Percentiles rank a stretch among this genome's conserved stretches.
These are phyloP conservation scores for Pyrenochaeta sp. DNA, from an alignment of 2,329 filamentous ascomycete species.

Conservation along the genomic window DNA sequence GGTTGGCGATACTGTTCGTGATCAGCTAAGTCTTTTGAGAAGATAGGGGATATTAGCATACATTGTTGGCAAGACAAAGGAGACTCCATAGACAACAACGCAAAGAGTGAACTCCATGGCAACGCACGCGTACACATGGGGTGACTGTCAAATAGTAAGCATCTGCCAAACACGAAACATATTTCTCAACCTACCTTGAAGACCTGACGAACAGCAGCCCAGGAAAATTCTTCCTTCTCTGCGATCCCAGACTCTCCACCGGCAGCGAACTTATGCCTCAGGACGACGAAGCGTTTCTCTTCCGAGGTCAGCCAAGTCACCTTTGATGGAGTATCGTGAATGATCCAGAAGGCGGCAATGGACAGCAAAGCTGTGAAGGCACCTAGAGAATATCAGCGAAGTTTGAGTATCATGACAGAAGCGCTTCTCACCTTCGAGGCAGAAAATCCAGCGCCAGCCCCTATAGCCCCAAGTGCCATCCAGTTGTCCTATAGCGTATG, in stretches of 20 bases:
- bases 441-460: constrained; percentile 46
- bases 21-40: background rate
- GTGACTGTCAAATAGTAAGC: background rate
- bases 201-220: background rate
- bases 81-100: background rate
- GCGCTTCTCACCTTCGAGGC: constrained; percentile 23
- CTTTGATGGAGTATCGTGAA: background rate
- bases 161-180: background rate
- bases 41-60: background rate
- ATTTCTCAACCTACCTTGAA: background rate
- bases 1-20: constrained; percentile 11
- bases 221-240: background rate
- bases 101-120: background rate
- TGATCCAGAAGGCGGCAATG: background rate
- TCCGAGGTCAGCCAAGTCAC: background rate
- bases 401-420: background rate
- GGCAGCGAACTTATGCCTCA: background rate
- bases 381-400: background rate
- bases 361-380: background rate
- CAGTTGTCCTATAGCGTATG: constrained; percentile 41
- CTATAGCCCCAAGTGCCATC: constrained; percentile 31
- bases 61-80: background rate
- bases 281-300: background rate
- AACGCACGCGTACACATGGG: background rate
- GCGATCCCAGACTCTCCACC: background rate